phyloP scores from a whole-genome alignment of 371 early-diverging fungal species.

The Umbelopsis sp. region DNA sequence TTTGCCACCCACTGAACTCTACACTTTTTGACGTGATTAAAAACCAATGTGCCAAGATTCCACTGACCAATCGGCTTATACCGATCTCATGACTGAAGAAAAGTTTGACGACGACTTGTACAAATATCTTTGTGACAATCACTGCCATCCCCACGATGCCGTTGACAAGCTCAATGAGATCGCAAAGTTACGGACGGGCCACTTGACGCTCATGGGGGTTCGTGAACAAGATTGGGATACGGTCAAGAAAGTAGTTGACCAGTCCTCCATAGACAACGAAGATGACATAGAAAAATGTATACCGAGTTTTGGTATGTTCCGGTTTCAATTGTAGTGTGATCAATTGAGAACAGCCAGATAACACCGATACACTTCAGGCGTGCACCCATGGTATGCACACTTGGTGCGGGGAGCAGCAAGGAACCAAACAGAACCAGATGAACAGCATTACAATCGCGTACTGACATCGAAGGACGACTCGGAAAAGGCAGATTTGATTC shows the following conservation, averaged over 20 bases:
- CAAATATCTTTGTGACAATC: slow-evolving; percentile 44
- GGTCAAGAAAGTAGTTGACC: slow-evolving; percentile 34
- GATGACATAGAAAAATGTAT: slow-evolving; percentile 29
- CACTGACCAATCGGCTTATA: not conserved
- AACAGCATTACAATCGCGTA: slow-evolving; percentile 33
- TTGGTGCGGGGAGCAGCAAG: slow-evolving; percentile 27
- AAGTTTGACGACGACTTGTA: slow-evolving; percentile 28
- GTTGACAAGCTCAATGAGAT: slow-evolving; percentile 30
- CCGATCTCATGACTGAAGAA: slow-evolving; percentile 3
- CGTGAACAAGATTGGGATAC: slow-evolving; percentile 52
- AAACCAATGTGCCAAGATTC: not conserved
- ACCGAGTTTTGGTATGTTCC: slow-evolving; percentile 45
- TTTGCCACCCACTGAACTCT: too few species aligned
- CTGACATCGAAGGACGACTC: slow-evolving; percentile 25
- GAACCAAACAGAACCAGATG: slow-evolving; percentile 4
- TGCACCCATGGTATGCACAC: slow-evolving; percentile 54
- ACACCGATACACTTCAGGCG: slow-evolving; percentile 18
- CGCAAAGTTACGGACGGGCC: slow-evolving; percentile 39
- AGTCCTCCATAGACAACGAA: slow-evolving; percentile 17
- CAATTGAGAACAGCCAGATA: not conserved
- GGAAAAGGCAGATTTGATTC: slow-evolving; percentile 36
- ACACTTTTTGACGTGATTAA: too few species aligned
- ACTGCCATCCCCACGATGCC: slow-evolving; percentile 57
- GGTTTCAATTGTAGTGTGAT: not conserved
- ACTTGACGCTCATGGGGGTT: slow-evolving; percentile 54